Conservation (phyloP, 768 basidiomycete species). For the Chiua virens region DNA sequence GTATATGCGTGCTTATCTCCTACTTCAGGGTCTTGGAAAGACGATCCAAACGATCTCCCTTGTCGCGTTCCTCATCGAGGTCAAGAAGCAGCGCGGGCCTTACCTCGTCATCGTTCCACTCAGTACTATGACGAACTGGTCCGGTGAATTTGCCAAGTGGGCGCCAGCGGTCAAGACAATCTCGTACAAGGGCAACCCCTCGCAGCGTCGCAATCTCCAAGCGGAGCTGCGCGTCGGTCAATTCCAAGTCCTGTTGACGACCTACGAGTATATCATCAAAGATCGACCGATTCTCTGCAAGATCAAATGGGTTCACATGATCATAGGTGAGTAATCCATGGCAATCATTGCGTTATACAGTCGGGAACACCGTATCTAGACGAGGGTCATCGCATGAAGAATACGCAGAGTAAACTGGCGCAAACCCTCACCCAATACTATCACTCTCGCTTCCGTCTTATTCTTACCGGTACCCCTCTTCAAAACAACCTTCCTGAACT, state of each 20-base stretch:
- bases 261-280: conserved; percentile 98
- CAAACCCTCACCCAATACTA: conserved; percentile 92
- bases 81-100: conserved; percentile 87
- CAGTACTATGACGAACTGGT: conserved; percentile 97
- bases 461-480: conserved; percentile 92
- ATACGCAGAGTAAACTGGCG: conserved; percentile 84
- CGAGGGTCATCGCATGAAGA: conserved; percentile 98
- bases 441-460: conserved; percentile 88
- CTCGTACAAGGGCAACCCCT: conserved; percentile 91
- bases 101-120: conserved; percentile 95
- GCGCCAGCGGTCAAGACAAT: conserved; percentile 78
- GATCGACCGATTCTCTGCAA: conserved; percentile 89
- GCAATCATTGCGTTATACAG: not conserved
- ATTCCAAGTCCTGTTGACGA: conserved; percentile 92
- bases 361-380: conserved; percentile 42
- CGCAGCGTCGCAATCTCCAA: conserved; percentile 76
- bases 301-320: conserved; percentile 97
- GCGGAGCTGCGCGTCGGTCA: conserved; percentile 72
- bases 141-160: conserved; percentile 97
- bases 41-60: conserved; percentile 95
- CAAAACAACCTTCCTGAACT: conserved; percentile 97
- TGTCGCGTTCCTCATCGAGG: conserved; percentile 92
- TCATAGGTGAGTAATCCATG: conserved; percentile 62
- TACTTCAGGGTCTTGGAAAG: conserved; percentile 82
- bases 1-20: conserved; percentile 9